A percentile compares a stretch with the other conserved stretches of the same genome.
phyloP scores from a whole-genome alignment of 192 early-diverging fungal species.

The Gamsiella multidivaricata region DNA sequence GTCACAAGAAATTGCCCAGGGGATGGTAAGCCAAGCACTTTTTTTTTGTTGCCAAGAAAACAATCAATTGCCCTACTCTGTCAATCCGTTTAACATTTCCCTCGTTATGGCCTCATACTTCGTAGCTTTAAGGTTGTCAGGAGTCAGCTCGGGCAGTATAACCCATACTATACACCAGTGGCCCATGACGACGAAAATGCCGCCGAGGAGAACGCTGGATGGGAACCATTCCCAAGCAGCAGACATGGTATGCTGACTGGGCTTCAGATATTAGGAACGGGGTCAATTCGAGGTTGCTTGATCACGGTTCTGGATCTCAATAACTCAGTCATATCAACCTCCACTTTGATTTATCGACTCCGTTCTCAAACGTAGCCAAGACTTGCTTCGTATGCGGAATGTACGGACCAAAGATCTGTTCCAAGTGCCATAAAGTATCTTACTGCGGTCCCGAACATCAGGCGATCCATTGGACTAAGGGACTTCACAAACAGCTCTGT shows the following conservation, averaged over 20 bases:
- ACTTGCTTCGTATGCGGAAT: conserved; percentile 80
- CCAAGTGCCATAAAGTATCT: conserved; percentile 71
- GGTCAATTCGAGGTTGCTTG: too few species aligned
- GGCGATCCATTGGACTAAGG: conserved; percentile 82
- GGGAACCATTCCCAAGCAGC: conserved; percentile 25
- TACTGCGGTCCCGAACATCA: conserved; percentile 94
- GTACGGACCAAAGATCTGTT: conserved; percentile 79
- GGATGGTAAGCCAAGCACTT: conserved; percentile 61
- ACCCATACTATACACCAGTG: conserved; percentile 68
- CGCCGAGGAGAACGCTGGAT: conserved; percentile 55
- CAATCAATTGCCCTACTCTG: too few species aligned
- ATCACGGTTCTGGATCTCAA: too few species aligned
- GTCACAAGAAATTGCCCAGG: conserved; percentile 70
- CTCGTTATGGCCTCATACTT: background rate
- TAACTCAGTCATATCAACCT: too few species aligned
- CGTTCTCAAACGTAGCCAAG: conserved; percentile 29
- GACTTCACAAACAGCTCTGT: conserved; percentile 76
- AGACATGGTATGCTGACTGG: conserved; percentile 37
- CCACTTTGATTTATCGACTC: too few species aligned
- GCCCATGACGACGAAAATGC: conserved; percentile 37
- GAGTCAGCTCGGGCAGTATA: conserved; percentile 80
- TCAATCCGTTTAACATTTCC: background rate
- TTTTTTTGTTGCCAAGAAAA: too few species aligned
- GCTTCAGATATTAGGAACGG: too few species aligned
- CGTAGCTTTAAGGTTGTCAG: conserved; percentile 87